Conservation (phyloP, 2,329 filamentous ascomycete genomes). For the Bipolaris oryzae region DNA sequence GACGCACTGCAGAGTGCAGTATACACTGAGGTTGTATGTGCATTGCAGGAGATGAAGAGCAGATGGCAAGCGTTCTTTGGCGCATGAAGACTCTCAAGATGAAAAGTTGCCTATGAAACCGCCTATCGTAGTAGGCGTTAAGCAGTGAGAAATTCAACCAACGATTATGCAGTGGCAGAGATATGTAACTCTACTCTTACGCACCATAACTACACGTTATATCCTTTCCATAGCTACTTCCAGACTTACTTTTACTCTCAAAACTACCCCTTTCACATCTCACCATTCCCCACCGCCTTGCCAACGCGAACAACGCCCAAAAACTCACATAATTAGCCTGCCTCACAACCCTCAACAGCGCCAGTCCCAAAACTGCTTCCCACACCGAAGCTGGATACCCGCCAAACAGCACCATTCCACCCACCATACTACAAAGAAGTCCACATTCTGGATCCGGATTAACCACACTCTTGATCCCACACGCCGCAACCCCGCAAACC, state of each 20-base stretch:
- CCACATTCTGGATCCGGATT: background rate
- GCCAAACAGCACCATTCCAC: background rate
- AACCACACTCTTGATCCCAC: background rate
- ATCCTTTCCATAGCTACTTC: background rate
- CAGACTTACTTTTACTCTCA: background rate
- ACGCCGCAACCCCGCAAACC: background rate
- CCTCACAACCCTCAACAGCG: background rate
- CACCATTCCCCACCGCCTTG: background rate
- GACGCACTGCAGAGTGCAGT: background rate
- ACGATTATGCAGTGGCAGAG: too few relatives aligned
- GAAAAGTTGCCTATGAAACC: too few relatives aligned
- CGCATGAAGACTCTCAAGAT: background rate
- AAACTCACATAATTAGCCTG: background rate
- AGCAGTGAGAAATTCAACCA: too few relatives aligned
- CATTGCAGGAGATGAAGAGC: background rate
- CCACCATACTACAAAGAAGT: background rate
- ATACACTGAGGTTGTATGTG: conserved; percentile 3
- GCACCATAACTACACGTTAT: background rate
- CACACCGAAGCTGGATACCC: background rate
- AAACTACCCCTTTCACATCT: background rate
- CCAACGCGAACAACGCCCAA: background rate
- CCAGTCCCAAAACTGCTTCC: background rate
- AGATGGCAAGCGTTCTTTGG: background rate
- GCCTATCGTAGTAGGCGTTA: too few relatives aligned
- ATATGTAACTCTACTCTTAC: too few relatives aligned